Percentiles rank a stretch among this genome's conserved stretches.
These are phyloP conservation scores for Leccinum fallax DNA, from an alignment of 1,284 basidiomycete species.

Conservation along the genomic window DNA sequence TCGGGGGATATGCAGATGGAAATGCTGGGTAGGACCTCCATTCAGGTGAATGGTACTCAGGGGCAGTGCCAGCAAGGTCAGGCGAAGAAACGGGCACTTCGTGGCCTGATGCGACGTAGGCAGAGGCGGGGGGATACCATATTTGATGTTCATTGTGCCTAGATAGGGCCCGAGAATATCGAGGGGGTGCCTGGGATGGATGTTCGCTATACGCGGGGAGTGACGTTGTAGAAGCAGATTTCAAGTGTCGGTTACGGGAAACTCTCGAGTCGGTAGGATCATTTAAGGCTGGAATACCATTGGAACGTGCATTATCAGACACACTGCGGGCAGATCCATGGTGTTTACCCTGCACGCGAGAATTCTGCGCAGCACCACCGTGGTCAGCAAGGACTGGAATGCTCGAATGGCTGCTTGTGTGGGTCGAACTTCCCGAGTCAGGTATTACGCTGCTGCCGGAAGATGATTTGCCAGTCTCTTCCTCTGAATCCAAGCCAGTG, in stretches of 20 bases:
- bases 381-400: constrained; percentile 17
- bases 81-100: constrained; percentile 8
- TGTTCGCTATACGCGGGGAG: constrained; percentile 33
- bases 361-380: constrained; percentile 7
- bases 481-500: constrained; percentile 11
- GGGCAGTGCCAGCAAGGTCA: constrained; percentile 27
- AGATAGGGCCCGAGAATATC: constrained; percentile 29
- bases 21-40: constrained; percentile 54
- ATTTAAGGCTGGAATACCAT: constrained; percentile 2
- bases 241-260: constrained; percentile 14
- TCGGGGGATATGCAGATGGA: constrained; percentile 54
- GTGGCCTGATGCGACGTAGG: constrained; percentile 21
- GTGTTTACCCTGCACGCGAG: constrained; percentile 11
- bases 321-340: constrained; percentile 20
- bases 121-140: constrained; percentile 43
- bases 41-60: constrained; percentile 36
- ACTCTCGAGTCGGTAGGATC: constrained; percentile 3
- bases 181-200: constrained; percentile 24
- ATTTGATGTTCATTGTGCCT: constrained; percentile 34
- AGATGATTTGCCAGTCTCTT: constrained; percentile 14
- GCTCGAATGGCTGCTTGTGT: constrained; percentile 9
- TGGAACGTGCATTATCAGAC: constrained; percentile 17
- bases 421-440: constrained; percentile 6
- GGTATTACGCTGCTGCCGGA: constrained; percentile 7
- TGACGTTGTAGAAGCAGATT: constrained; percentile 22